Base-by-base conservation (phyloP, 768 basidiomycete genomes). In the Mycena chlorophos region DNA sequence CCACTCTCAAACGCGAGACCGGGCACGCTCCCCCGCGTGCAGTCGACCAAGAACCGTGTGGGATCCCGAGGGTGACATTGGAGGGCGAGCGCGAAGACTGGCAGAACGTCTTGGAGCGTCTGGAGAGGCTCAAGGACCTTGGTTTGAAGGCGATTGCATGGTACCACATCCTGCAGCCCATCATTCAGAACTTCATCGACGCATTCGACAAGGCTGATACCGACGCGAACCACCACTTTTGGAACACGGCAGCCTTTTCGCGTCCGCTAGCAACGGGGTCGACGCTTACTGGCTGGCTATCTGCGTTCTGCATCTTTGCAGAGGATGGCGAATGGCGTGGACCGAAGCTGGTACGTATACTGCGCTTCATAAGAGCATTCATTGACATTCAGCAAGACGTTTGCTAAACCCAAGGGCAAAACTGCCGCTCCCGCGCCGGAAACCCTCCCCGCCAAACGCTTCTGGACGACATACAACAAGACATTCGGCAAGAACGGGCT, bases 1-100 rank as follows among this genome's bases (percentile, higher is more conserved):
- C 64, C 13, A 65, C 67, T 1, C 45, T 70, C 23, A 67, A 66
- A 43, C n/a, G n/a, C n/a, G n/a, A n/a, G n/a, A n/a, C n/a, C n/a
- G n/a, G n/a, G n/a, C 23, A 46, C 12, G 49, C 39, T 17, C 67
- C 67, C 49, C 69, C 65, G 31, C 17, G 48, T 5, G 62, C 58
- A 47, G 51, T 19, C 56, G 60, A 25, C 55, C 60, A 20, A 60
- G 62, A 25, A 31, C 28, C 3, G 52, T 68, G 27, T n/a, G 54
- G 54, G 1, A 50, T 55, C 28, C 48, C 54, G 2, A 48, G 54
- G 4, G 54, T 55, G 2, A 69, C 66, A 13, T 57, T 69, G 3
- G 53, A 58, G 20, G 68, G 68, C 2, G 57, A 58, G 37, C 58
- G 49, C 40, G 28, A 51, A 3, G 68, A 69, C 55, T 69, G 65